Conservation (phyloP, 306 rosid species). For the Sphenostylis stenocarpa region DNA sequence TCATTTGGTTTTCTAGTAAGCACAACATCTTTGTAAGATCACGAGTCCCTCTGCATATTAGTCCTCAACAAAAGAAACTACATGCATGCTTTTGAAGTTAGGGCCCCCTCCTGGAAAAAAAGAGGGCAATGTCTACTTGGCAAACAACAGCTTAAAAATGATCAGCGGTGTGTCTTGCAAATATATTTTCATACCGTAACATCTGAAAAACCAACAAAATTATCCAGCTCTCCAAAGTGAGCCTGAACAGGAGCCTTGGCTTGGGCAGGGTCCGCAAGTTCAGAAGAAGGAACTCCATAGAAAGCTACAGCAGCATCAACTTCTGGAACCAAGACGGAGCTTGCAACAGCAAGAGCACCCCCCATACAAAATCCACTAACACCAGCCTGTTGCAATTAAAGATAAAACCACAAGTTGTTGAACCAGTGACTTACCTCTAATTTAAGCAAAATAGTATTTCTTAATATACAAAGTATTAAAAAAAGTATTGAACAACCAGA, state of each 20-base stretch:
- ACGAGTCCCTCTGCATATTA: not conserved
- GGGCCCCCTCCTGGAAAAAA: no score
- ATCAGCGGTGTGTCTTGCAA: not conserved
- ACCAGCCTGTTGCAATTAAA: conserved; percentile 63
- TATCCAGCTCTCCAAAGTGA: conserved; percentile 94
- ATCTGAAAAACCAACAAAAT: conserved; percentile 87
- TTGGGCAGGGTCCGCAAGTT: conserved; percentile 90
- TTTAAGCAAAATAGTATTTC: not conserved
- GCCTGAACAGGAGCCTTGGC: conserved; percentile 93
- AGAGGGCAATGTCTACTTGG: not conserved
- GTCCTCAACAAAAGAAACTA: not conserved
- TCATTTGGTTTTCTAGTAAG: not conserved
- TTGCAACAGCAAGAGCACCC: conserved; percentile 95
- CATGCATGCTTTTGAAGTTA: no score
- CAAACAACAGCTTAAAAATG: not conserved
- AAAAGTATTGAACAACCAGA: not conserved
- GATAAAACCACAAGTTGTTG: conserved; percentile 11
- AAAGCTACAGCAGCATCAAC: conserved; percentile 93
- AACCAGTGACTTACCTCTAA: not conserved
- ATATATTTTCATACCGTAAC: conserved; percentile 61
- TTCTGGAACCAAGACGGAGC: conserved; percentile 81
- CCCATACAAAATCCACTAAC: conserved; percentile 99
- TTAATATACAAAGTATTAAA: not conserved
- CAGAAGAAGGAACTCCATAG: conserved; percentile 85
- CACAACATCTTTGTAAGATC: not conserved